Evolutionary conservation across 495 filamentous ascomycete species (phyloP).

Genomic region (Penicillium bovifimosum): DNA sequence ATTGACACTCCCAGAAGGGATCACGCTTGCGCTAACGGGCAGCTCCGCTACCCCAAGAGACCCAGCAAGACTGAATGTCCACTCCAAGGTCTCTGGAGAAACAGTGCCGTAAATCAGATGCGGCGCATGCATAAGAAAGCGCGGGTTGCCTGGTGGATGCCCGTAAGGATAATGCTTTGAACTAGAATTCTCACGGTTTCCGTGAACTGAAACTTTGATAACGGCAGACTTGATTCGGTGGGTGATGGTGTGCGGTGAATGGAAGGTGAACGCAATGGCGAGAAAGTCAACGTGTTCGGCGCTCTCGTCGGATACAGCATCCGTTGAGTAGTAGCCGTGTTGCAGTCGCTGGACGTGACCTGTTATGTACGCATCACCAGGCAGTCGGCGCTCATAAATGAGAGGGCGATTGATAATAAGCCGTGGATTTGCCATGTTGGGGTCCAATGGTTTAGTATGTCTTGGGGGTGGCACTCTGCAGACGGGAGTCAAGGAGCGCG

Average conservation of each 20-base stretch:
- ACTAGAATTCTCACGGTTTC: conserved; percentile 7
- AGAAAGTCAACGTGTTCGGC: conserved; percentile 47
- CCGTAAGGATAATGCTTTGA: conserved; percentile 3
- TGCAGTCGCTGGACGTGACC: conserved; percentile 48
- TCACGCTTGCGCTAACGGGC: conserved; percentile 40
- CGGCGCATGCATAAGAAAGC: conserved; percentile 48
- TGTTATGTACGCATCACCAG: conserved; percentile 46
- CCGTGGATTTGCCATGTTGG: conserved; percentile 39
- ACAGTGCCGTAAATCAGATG: conserved; percentile 49
- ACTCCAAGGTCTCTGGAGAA: conserved; percentile 47
- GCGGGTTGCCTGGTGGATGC: conserved; percentile 25
- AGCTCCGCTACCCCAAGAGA: conserved; percentile 44
- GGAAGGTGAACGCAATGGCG: conserved; percentile 47
- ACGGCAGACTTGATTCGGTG: conserved; percentile 48
- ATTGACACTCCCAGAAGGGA: conserved; percentile 36
- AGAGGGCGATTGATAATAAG: conserved; percentile 42
- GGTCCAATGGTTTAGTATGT: conserved; percentile 19
- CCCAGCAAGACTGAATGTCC: conserved; percentile 47
- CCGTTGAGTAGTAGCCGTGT: conserved; percentile 44
- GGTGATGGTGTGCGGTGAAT: conserved; percentile 33
- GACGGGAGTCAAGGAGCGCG: neutral
- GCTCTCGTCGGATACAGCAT: conserved; percentile 35
- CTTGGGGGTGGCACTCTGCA: neutral
- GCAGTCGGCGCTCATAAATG: conserved; percentile 48
- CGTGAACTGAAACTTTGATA: conserved; percentile 35